A percentile compares a stretch with the other conserved stretches of the same genome.
Conservation (phyloP, 176 grass and related monocot genomes). For the Oryza punctata region DNA sequence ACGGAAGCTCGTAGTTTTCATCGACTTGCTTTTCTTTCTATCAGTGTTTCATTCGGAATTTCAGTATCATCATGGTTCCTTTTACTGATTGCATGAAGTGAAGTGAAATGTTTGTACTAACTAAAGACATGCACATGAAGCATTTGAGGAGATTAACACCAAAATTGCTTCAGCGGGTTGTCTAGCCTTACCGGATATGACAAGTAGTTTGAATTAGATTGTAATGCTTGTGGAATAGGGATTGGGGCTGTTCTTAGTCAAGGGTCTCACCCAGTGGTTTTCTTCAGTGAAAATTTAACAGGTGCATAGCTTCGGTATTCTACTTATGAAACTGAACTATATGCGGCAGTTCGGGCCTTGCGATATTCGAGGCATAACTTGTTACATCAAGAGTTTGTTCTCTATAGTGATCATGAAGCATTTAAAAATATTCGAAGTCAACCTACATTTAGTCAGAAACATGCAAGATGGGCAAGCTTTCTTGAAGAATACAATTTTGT, state of each 20-base stretch:
- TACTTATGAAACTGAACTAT: conserved; percentile 14
- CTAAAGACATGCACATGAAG: background rate
- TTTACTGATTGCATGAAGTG: background rate
- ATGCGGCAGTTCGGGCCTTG: background rate
- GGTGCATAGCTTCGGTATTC: background rate
- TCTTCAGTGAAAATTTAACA: background rate
- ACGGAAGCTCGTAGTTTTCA: conserved; percentile 37
- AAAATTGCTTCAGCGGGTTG: background rate
- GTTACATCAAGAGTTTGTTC: conserved; percentile 6
- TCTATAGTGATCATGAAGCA: background rate
- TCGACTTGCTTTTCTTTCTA: conserved; percentile 30
- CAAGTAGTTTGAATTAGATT: conserved; percentile 13
- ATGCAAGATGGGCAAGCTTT: background rate
- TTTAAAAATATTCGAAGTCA: background rate
- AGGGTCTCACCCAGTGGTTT: background rate
- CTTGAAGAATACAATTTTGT: conserved; percentile 20
- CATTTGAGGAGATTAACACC: background rate
- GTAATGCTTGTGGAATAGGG: background rate
- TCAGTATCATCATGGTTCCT: background rate
- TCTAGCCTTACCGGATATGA: background rate
- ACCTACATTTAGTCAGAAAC: background rate
- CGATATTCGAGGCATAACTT: conserved; percentile 1
- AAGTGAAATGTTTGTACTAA: background rate
- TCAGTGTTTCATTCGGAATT: conserved; percentile 7
- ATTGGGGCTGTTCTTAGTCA: conserved; percentile 1